phyloP scores from a whole-genome alignment of 768 basidiomycete genomes.

The Melanogaster broomeanus region DNA sequence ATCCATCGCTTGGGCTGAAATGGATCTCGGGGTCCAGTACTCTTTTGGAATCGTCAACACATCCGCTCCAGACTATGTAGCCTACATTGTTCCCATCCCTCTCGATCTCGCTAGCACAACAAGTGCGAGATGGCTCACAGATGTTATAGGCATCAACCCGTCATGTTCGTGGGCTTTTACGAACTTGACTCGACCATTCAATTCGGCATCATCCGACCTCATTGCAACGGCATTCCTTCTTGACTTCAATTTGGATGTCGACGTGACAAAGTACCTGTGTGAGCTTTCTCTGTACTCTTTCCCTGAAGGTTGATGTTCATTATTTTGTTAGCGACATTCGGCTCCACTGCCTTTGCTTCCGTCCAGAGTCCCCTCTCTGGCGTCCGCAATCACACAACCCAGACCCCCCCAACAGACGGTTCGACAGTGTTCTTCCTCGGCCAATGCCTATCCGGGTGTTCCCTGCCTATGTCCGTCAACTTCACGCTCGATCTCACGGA shows the following conservation, averaged over 20 bases:
- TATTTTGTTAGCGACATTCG: not conserved
- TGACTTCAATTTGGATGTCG: constrained; percentile 20
- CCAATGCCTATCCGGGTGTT: constrained; percentile 24
- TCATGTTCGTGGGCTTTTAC: constrained; percentile 29
- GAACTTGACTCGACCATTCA: constrained; percentile 19
- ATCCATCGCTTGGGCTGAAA: constrained; percentile 25
- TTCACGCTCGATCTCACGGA: constrained; percentile 12
- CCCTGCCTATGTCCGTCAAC: not conserved
- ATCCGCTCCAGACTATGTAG: constrained; percentile 14
- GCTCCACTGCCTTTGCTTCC: not conserved
- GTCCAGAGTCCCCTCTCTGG: not conserved
- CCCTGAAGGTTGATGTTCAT: not conserved
- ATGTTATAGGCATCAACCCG: constrained; percentile 29
- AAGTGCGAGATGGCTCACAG: constrained; percentile 28
- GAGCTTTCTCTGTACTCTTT: not conserved
- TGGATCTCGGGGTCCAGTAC: constrained; percentile 25
- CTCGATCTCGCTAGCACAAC: constrained; percentile 15
- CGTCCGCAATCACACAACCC: constrained; percentile 26
- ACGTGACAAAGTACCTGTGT: constrained; percentile 8
- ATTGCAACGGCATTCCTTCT: constrained; percentile 14
- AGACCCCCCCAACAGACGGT: constrained; percentile 15
- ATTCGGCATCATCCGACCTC: constrained; percentile 3
- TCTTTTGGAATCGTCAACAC: constrained; percentile 15
- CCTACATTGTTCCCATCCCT: constrained; percentile 22
- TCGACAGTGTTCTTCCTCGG: constrained; percentile 23